Evolutionary conservation across 441 rosid genomes (phyloP).

Genomic region (Melastoma candidum): DNA sequence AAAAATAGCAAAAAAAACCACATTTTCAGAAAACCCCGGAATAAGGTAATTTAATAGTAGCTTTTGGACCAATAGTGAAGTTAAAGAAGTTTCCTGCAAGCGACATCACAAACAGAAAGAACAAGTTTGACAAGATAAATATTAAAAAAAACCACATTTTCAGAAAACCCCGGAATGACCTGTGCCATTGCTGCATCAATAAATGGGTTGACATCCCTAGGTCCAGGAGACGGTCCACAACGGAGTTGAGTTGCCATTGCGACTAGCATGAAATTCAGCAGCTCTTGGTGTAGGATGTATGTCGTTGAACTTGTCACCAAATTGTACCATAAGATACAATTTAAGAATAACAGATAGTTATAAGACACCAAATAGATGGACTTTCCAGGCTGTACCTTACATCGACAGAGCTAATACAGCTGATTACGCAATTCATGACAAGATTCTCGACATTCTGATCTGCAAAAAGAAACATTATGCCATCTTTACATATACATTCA

Average conservation of each 20-base stretch:
- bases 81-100: constrained; percentile 71
- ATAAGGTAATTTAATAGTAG: constrained; percentile 66
- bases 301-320: constrained; percentile 55
- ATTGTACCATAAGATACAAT: constrained; percentile 22
- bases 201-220: constrained; percentile 68
- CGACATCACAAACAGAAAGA: constrained; percentile 1
- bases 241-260: constrained; percentile 95
- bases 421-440: constrained; percentile 70
- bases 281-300: constrained; percentile 77
- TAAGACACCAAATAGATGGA: background rate
- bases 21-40: background rate
- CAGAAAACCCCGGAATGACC: constrained; percentile 29
- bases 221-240: constrained; percentile 70
- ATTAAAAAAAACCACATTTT: background rate
- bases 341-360: constrained; percentile 9
- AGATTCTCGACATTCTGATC: constrained; percentile 65
- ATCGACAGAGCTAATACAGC: constrained; percentile 66
- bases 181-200: constrained; percentile 88
- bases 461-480: constrained; percentile 30
- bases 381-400: constrained; percentile 45
- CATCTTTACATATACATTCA: background rate
- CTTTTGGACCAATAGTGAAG: constrained; percentile 51
- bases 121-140: background rate
- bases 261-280: constrained; percentile 78
- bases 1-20: background rate